phyloP scores from a whole-genome alignment of 352 stramenopile species.

The Globisporangium mamillatum region DNA sequence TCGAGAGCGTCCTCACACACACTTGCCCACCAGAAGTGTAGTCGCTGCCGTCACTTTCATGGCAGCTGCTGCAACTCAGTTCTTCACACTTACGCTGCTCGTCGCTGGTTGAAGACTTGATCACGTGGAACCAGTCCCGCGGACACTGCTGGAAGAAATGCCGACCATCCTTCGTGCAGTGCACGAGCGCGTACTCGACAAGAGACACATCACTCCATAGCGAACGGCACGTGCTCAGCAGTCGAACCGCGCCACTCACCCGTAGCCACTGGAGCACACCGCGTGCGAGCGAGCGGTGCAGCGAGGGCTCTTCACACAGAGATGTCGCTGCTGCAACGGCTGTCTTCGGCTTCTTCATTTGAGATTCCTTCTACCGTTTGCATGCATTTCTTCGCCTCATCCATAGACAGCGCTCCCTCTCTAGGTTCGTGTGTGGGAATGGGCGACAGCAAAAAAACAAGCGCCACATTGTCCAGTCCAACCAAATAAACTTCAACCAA shows the following conservation, averaged over 20 bases:
- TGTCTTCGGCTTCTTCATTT: conserved; percentile 6
- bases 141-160: conserved; percentile 16
- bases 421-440: neutral
- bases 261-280: conserved; percentile 8
- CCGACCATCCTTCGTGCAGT: conserved; percentile 4
- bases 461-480: neutral
- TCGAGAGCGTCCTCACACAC: neutral
- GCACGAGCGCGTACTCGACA: neutral
- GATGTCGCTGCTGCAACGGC: neutral
- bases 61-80: neutral
- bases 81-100: neutral
- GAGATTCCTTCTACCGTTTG: neutral
- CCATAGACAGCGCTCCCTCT: neutral
- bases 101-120: neutral
- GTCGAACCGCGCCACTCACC: conserved; percentile 3
- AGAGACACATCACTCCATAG: neutral
- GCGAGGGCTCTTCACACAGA: neutral
- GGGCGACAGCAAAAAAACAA: neutral
- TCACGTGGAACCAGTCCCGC: conserved; percentile 12
- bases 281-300: neutral
- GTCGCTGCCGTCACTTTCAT: neutral
- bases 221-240: neutral
- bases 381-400: neutral
- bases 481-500: neutral
- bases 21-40: neutral